Percentiles rank a stretch among this genome's conserved stretches.
Conservation (phyloP, 2,329 filamentous ascomycete species). For the Paraphoma chrysanthemicola region DNA sequence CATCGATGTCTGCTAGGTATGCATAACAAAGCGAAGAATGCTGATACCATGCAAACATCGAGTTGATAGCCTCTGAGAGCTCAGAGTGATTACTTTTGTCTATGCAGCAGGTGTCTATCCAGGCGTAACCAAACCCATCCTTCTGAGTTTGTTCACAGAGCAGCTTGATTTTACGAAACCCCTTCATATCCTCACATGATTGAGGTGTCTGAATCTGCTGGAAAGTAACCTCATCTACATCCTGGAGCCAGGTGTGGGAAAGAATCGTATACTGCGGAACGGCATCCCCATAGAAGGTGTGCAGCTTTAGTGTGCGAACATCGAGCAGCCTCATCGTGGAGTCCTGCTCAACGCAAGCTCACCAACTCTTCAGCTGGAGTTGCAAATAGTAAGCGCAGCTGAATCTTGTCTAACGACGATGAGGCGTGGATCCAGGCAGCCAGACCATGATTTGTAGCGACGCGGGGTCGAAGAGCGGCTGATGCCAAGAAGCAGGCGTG, state of each 20-base stretch:
- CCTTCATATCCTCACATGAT: not conserved
- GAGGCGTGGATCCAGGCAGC: too few species aligned
- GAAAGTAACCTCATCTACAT: conserved; percentile 6
- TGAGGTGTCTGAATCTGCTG: not conserved
- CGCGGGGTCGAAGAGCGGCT: too few species aligned
- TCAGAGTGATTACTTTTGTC: conserved; percentile 16
- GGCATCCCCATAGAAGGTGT: too few species aligned
- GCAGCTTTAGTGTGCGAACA: too few species aligned
- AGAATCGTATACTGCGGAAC: conserved; percentile 8
- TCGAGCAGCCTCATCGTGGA: too few species aligned
- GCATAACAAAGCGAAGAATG: conserved; percentile 10
- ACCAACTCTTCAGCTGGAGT: too few species aligned
- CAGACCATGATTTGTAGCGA: too few species aligned
- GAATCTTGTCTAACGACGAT: too few species aligned
- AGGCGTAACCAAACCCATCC: conserved; percentile 1
- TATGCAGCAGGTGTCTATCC: conserved; percentile 18
- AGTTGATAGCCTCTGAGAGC: conserved; percentile 3
- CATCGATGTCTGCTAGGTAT: conserved; percentile 8
- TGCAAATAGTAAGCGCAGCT: too few species aligned
- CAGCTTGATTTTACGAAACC: not conserved
- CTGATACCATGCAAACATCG: conserved; percentile 18
- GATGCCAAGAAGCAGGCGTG: too few species aligned
- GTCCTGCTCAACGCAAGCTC: too few species aligned
- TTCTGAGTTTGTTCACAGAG: not conserved
- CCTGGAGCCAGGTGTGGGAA: conserved; percentile 6